Conservation (phyloP, 176 grass and related monocot genomes). For the Metroxylon sagu region DNA sequence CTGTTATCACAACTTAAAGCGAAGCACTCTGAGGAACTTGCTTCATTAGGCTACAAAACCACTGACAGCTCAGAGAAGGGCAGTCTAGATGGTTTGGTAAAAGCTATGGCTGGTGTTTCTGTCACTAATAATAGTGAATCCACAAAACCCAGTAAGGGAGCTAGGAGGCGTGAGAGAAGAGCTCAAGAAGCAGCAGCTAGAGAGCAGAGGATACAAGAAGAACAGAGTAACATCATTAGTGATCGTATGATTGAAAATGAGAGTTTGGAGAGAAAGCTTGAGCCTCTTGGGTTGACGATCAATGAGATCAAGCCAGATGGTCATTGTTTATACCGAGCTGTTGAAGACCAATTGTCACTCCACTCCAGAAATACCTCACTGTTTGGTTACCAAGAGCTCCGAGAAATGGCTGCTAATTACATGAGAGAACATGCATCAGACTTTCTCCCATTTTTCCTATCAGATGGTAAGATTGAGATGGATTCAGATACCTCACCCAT, state of each 20-base stretch:
- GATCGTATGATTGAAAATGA: conserved; percentile 72
- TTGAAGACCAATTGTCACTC: conserved; percentile 75
- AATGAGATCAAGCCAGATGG: conserved; percentile 92
- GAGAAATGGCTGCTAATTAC: conserved; percentile 68
- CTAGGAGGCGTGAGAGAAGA: conserved; percentile 54
- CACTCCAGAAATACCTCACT: conserved; percentile 27
- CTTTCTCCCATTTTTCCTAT: conserved; percentile 83
- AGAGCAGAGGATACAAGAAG: conserved; percentile 91
- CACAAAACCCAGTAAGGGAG: conserved; percentile 59
- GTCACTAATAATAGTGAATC: conserved; percentile 36
- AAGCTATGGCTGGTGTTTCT: conserved; percentile 80
- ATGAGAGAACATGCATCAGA: conserved; percentile 55
- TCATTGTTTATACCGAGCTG: conserved; percentile 88
- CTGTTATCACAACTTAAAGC: conserved; percentile 61
- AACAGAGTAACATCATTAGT: conserved; percentile 74
- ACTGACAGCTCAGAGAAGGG: conserved; percentile 36
- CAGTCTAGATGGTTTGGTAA: conserved; percentile 67
- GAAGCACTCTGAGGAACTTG: conserved; percentile 62
- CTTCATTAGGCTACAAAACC: conserved; percentile 64
- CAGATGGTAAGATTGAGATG: conserved; percentile 61
- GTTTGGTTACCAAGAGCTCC: conserved; percentile 59
- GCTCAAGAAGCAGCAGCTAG: conserved; percentile 88
- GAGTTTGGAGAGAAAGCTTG: conserved; percentile 59
- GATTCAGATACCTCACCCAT: conserved; percentile 31
- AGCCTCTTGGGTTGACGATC: conserved; percentile 63